Evolutionary conservation across 208 protist genomes (phyloP), one percentile per base, ranked within the genome.

Genomic region (Crithidia brevicula): DNA sequence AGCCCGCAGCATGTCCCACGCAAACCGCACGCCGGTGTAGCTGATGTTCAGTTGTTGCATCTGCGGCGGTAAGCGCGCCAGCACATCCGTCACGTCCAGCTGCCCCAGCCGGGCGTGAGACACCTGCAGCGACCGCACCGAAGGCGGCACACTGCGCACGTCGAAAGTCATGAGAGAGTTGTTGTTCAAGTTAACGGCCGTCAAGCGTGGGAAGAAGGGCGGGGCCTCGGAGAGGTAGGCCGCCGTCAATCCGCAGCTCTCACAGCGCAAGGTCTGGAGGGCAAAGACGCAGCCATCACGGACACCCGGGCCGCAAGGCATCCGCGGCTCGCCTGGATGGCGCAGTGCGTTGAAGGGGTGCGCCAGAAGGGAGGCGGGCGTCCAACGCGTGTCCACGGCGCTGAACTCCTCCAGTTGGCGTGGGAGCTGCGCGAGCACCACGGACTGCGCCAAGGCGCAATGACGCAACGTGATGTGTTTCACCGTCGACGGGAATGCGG

Each of bases 351-450:
- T 40, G 25, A 38, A 31, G 4, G 45, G 34, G 45, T 23, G 13
- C 0, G 31, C 16, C 3, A 57, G 38, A 16, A 71, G 20, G 16
- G 66, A 63, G 27, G 38, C 9, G 1, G 58, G 31, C 18, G 56
- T 2, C 47, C 47, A 73, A 2, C 8, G 4, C 18, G 52, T 47
- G 40, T 73, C 40, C 0, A 54, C 30, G 3, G 67, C 56, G n/a
- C 20, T 4, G 18, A 73, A 73, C 18, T 60, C 57, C 38, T 43
- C 25, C 28, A 73, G 30, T 11, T 58, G 5, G 3, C 1, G 22
- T 15, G 68, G 68, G 18, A 74, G 22, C 28, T 59, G 43, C 5
- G 50, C 27, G 20, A 74, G 27, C 18, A 62, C 51, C 3, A 66
- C 42, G 2, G 59, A 6, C 59, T 74, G 68, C 8, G 8, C 1